Evolutionary conservation across 805 yeast genomes (phyloP).

Genomic region (Candida broadrunensis): DNA sequence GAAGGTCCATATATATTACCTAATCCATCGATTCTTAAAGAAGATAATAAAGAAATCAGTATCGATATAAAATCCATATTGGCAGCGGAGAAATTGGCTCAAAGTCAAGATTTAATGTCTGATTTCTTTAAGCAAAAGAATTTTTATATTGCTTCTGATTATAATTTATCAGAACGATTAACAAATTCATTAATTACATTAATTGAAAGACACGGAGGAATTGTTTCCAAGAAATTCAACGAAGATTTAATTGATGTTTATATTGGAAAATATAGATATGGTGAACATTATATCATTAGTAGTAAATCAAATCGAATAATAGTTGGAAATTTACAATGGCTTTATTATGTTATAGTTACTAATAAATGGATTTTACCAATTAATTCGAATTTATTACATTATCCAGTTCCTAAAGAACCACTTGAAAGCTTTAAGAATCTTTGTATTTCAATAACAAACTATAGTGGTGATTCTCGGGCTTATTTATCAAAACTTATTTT

Average conservation of each 20-base stretch:
- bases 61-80: slow-evolving; percentile 1
- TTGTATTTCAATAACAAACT: slow-evolving; percentile 69
- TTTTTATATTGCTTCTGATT: slow-evolving; percentile 55
- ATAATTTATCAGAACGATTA: slow-evolving; percentile 47
- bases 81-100: neutral
- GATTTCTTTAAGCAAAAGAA: slow-evolving; percentile 40
- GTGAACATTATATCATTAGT: slow-evolving; percentile 52
- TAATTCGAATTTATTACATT: slow-evolving; percentile 56
- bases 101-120: neutral
- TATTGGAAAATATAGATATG: slow-evolving; percentile 62
- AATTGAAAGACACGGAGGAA: slow-evolving; percentile 56
- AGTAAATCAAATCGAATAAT: slow-evolving; percentile 37
- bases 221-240: slow-evolving; percentile 24
- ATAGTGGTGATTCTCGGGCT: slow-evolving; percentile 78
- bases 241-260: slow-evolving; percentile 33
- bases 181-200: slow-evolving; percentile 38
- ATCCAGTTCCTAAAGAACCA: slow-evolving; percentile 59
- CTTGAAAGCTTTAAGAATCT: slow-evolving; percentile 54
- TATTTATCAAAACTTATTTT: slow-evolving; percentile 64
- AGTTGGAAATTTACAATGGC: slow-evolving; percentile 72
- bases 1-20: slow-evolving; percentile 55
- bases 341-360: slow-evolving; percentile 61
- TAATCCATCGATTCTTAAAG: slow-evolving; percentile 9
- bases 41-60: neutral
- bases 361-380: slow-evolving; percentile 55